Evolutionary conservation across 768 basidiomycete species (phyloP), one percentile per base, ranked within the genome.

Genomic region (Boletus rubropictus): DNA sequence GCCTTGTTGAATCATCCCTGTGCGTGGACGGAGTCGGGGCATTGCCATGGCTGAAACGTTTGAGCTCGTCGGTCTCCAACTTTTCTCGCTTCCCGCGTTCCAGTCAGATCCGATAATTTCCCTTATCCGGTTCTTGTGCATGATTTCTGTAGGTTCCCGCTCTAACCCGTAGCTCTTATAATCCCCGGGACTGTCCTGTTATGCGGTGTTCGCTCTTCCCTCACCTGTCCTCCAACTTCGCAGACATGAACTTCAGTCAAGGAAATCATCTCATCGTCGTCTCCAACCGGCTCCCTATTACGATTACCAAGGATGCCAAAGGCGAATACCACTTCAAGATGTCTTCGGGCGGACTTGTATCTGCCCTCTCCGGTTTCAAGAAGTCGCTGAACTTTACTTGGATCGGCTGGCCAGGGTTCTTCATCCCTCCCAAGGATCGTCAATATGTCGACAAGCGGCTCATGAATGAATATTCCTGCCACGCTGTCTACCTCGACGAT

Each of bases 261-360:
- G 73, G 71, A 53, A 76, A 73, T 48, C 86, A 91, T 57, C 84
- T 97, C 75, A 86, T 97, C 70, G 90, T 97, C 60, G 91, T 97
- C 62, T 88, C 89, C 42, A 97, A 97, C 71, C 82, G 95, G 44
- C 84, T 98, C 49, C 95, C 95, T 18, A 80, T 98, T 50, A 96
- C 95, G 39, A 97, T 98, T 64, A 89, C 75, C 66, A 95, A 92
- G 72, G 94, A 97, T 79, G 83, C 79, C 12, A 71, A 75, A 42
- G 93, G 93, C 64, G 84, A 95, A 67, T 97, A 94, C 69, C 89
- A 94, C 74, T 98, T 96, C 81, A 89, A 95, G 76, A 96, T 97
- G 94, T 94, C 91, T 50, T 94, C 91, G 3, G 96, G 96, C 24
- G 96, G 96, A 45, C 87, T 99, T 51, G 96, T 98, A 53, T 93